Evolutionary conservation across 129 eudicot genomes (phyloP), one percentile per base, ranked within the genome.

Genomic region (Helianthus tuberosus): DNA sequence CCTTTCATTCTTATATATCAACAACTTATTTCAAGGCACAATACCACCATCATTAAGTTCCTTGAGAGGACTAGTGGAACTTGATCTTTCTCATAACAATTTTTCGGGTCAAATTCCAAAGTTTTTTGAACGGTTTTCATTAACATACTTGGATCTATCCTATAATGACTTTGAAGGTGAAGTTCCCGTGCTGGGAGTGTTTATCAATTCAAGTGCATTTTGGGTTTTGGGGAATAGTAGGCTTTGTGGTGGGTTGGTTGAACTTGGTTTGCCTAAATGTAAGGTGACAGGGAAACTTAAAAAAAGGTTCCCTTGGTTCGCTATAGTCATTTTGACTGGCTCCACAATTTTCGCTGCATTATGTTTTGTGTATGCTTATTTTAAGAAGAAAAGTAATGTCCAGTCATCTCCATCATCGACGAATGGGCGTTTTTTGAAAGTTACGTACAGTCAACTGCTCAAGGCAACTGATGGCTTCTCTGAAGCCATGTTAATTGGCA

Each of bases 401-500:
- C 57, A 62, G 25, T 7, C 9, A 5, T 49, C 66, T 17, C 70
- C 11, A 50, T 55, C 75, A 8, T 27, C 27, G 49, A 47, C 8
- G 16, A 71, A 43, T 2, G 32, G 13, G 29, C 20, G 3, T 0
- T 69, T 69, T 6, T 23, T 59, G 3, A 62, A 62, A 52, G 41
- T 79, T 51, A 69, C 81, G 5, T 84, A 79, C 60, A 55, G 29
- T 9, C 63, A 38, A 14, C 79, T 84, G 48, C 65, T 47, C 49
- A 63, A 71, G 69, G 87, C 82, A 58, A 84, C 87, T 2, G 4
- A 80, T 9, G 84, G 71, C 57, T 84, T 84, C 48, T 79, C 79
- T 0, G 11, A 46, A 46, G 49, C 36, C 4, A 79, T 79, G 48
- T 39, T 84, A 55, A 39, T 79, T 44, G 78, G 84, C 4, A 3